These are phyloP conservation scores for Pholiota microspora DNA, from an alignment of 768 basidiomycete species.

Conservation along the genomic window DNA sequence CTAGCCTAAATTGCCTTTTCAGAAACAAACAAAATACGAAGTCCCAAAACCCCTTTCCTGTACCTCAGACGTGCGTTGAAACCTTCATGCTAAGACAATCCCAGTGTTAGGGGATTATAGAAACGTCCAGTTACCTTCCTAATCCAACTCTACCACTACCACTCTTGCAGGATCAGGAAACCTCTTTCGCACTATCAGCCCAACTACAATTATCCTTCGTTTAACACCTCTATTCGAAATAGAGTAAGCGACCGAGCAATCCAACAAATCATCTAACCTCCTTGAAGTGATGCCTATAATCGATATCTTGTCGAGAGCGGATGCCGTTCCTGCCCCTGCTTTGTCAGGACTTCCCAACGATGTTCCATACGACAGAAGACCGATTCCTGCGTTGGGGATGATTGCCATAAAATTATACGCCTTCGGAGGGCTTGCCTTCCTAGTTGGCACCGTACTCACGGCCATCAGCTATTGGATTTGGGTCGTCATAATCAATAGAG, in stretches of 20 bases:
- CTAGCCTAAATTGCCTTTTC: no score
- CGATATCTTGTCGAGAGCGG: not conserved
- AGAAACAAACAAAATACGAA: no score
- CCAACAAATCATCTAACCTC: no score
- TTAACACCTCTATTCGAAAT: not conserved
- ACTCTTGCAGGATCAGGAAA: not conserved
- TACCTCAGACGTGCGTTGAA: no score
- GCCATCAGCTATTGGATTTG: constrained; percentile 25
- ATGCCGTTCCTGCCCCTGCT: not conserved
- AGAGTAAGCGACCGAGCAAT: no score
- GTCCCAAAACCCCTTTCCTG: no score
- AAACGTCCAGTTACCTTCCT: not conserved
- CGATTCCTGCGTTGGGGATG: constrained; percentile 19
- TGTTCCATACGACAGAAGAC: constrained; percentile 14
- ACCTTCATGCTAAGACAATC: not conserved
- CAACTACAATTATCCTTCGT: no score
- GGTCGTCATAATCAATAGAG: constrained; percentile 22
- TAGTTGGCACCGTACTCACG: constrained; percentile 19
- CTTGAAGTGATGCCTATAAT: constrained; percentile 7
- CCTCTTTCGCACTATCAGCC: not conserved
- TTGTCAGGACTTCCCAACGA: not conserved
- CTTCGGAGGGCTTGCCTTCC: constrained; percentile 27
- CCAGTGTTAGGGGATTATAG: not conserved
- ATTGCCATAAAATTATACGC: constrained; percentile 27
- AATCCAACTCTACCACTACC: no score